These are phyloP conservation scores for Pulveroboletus ravenelii DNA, from an alignment of 768 basidiomycete genomes.

Conservation along the genomic window DNA sequence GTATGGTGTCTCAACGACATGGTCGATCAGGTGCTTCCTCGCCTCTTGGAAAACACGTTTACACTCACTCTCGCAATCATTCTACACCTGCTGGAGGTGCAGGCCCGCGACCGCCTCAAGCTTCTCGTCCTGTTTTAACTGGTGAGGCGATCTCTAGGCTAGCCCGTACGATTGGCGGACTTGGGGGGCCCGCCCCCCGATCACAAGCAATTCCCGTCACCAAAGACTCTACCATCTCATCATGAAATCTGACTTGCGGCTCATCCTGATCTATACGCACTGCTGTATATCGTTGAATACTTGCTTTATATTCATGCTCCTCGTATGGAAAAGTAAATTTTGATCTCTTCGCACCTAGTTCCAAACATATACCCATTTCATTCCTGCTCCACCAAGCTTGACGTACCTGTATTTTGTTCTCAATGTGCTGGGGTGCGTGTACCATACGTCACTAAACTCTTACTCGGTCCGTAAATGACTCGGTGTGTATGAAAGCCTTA, in stretches of 20 bases:
- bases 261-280: conserved; percentile 9
- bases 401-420: conserved; percentile 22
- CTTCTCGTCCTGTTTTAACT: conserved; percentile 64
- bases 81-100: conserved; percentile 48
- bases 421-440: conserved; percentile 12
- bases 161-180: conserved; percentile 54
- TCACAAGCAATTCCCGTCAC: conserved; percentile 23
- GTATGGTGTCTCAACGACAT: conserved; percentile 26
- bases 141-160: conserved; percentile 66
- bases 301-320: conserved; percentile 12
- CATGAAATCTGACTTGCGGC: conserved; percentile 9
- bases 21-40: conserved; percentile 44
- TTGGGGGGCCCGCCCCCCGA: conserved; percentile 24
- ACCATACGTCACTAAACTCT: conserved; percentile 17
- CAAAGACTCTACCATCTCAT: conserved; percentile 26
- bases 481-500: conserved; percentile 2
- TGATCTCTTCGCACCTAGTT: conserved; percentile 12
- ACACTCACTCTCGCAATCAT: conserved; percentile 50
- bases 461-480: conserved; percentile 11
- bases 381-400: conserved; percentile 11
- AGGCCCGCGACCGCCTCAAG: conserved; percentile 40
- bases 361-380: conserved; percentile 21
- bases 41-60: conserved; percentile 35
- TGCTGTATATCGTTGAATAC: conserved; percentile 9
- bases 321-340: conserved; percentile 18